Percentiles rank a stretch among this genome's conserved stretches.
phyloP scores from a whole-genome alignment of 2,329 filamentous ascomycete species.

The Periglandula ipomoeae region DNA sequence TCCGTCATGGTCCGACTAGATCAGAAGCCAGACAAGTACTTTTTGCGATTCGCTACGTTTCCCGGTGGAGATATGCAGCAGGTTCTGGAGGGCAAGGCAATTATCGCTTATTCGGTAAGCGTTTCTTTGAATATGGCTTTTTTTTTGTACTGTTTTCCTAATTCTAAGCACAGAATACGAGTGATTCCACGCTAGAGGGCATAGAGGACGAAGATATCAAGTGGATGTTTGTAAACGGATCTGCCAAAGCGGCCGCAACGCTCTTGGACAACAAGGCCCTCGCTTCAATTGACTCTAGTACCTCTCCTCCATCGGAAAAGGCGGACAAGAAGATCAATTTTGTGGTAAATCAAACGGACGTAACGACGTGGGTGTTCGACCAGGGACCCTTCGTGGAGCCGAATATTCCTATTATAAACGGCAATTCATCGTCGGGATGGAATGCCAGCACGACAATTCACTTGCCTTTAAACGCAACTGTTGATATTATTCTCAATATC shows the following conservation, averaged over 20 bases:
- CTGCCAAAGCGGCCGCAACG: background rate
- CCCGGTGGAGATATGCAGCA: constrained; percentile 6
- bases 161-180: too few species aligned
- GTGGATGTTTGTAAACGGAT: constrained; percentile 4
- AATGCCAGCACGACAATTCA: constrained; percentile 5
- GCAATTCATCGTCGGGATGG: constrained; percentile 3
- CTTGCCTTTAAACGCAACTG: constrained; percentile 2
- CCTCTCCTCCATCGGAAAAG: background rate
- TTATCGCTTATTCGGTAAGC: constrained; percentile 2
- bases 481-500: constrained; percentile 1
- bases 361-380: constrained; percentile 3
- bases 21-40: constrained; percentile 3
- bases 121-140: too few species aligned
- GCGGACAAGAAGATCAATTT: constrained; percentile 2
- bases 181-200: too few species aligned
- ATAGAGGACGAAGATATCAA: background rate
- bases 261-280: background rate
- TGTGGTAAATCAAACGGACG: constrained; percentile 2
- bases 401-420: constrained; percentile 1
- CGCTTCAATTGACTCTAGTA: background rate
- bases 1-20: constrained; percentile 7
- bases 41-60: constrained; percentile 3
- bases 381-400: constrained; percentile 1
- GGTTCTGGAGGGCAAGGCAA: constrained; percentile 2
- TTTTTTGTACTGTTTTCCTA: too few species aligned